Evolutionary conservation across 768 basidiomycete genomes (phyloP).

Genomic region (Russula abietina): DNA sequence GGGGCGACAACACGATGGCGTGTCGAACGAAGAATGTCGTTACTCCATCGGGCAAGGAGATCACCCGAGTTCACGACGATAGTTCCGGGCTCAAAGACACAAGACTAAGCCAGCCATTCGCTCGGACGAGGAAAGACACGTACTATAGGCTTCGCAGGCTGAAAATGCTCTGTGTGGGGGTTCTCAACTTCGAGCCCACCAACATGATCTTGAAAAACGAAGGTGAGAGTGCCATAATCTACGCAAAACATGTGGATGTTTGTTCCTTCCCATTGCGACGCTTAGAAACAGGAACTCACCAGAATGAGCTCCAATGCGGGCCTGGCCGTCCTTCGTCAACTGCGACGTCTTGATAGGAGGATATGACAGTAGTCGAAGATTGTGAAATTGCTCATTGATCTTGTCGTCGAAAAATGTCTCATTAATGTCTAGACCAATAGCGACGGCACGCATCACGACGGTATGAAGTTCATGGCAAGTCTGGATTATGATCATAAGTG

Average conservation of each 20-base stretch:
- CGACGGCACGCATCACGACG: slow-evolving; percentile 79
- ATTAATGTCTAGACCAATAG: slow-evolving; percentile 66
- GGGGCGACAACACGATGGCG: slow-evolving; percentile 81
- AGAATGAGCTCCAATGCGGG: slow-evolving; percentile 78
- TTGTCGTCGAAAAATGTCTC: slow-evolving; percentile 72
- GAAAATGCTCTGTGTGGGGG: slow-evolving; percentile 64
- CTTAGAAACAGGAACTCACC: slow-evolving; percentile 35
- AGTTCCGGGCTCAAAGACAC: slow-evolving; percentile 53
- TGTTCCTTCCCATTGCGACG: background rate
- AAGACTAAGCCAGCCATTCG: background rate
- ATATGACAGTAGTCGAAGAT: slow-evolving; percentile 74
- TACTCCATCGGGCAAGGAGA: slow-evolving; percentile 77
- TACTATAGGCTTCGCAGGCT: slow-evolving; percentile 73
- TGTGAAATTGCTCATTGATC: slow-evolving; percentile 73
- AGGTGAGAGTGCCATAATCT: slow-evolving; percentile 79
- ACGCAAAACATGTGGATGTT: background rate
- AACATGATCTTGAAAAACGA: slow-evolving; percentile 79
- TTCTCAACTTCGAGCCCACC: slow-evolving; percentile 81
- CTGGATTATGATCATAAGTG: slow-evolving; percentile 30
- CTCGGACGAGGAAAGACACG: slow-evolving; percentile 26
- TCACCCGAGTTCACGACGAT: slow-evolving; percentile 83
- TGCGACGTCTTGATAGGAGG: slow-evolving; percentile 62
- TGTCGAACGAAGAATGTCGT: slow-evolving; percentile 72
- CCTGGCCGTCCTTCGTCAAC: slow-evolving; percentile 58
- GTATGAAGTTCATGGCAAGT: slow-evolving; percentile 73